Percentiles rank a stretch among this genome's conserved stretches.
These are phyloP conservation scores for Euphorbia lathyris DNA, from an alignment of 345 rosid species.

Conservation along the genomic window DNA sequence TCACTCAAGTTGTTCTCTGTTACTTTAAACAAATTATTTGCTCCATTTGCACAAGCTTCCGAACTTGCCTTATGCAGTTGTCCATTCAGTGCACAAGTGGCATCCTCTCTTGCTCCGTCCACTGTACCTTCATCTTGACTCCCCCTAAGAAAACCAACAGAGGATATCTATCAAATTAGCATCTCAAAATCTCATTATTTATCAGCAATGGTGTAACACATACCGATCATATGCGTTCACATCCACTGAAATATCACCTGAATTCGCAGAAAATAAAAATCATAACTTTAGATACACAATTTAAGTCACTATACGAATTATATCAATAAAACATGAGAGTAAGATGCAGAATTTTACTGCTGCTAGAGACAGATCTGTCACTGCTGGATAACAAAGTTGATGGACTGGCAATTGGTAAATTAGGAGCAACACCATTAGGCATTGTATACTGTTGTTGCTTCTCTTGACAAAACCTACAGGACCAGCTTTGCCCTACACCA, in stretches of 20 bases:
- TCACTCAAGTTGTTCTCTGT: constrained; percentile 28
- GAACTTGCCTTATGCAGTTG: constrained; percentile 23
- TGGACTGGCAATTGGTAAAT: constrained; percentile 53
- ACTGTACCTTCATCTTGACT: constrained; percentile 47
- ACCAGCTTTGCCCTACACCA: constrained; percentile 28
- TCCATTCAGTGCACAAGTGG: constrained; percentile 27
- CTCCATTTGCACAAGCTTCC: constrained; percentile 31
- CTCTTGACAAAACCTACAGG: constrained; percentile 54
- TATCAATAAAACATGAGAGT: not conserved
- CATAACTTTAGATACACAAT: constrained; percentile 16
- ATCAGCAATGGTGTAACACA: constrained; percentile 12
- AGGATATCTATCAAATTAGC: constrained; percentile 3
- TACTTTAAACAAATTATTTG: constrained; percentile 31
- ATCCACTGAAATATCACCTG: constrained; percentile 82
- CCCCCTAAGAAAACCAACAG: constrained; percentile 36
- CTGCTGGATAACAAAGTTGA: constrained; percentile 53
- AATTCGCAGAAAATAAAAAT: constrained; percentile 12
- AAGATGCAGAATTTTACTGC: constrained; percentile 39
- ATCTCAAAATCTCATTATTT: constrained; percentile 6
- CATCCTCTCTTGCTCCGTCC: constrained; percentile 35
- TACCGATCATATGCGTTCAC: constrained; percentile 51
- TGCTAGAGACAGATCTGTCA: constrained; percentile 64
- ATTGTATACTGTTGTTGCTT: constrained; percentile 31
- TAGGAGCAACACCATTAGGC: constrained; percentile 26
- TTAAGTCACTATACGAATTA: constrained; percentile 1